A percentile compares a stretch with the other conserved stretches of the same genome.
These are phyloP conservation scores for Penicillium sp. DNA, from an alignment of 2,329 filamentous ascomycete genomes.

Conservation along the genomic window DNA sequence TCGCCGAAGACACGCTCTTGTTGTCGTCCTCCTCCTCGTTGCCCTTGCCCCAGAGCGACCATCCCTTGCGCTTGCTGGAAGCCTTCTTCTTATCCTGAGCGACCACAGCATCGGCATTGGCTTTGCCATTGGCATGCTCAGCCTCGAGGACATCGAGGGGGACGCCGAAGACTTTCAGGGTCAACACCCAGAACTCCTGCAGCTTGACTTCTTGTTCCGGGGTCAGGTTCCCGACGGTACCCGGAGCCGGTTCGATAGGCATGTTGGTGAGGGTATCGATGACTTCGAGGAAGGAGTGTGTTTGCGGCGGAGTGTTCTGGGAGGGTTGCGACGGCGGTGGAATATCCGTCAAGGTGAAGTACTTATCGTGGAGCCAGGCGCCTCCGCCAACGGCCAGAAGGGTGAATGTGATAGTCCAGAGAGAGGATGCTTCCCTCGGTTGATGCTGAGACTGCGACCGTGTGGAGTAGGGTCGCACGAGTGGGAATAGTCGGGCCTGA, in stretches of 20 bases:
- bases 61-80: slow-evolving; percentile 71
- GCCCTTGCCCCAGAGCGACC: slow-evolving; percentile 68
- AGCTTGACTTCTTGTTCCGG: slow-evolving; percentile 86
- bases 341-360: slow-evolving; percentile 29
- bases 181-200: slow-evolving; percentile 80
- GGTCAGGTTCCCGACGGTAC: slow-evolving; percentile 86
- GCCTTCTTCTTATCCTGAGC: slow-evolving; percentile 64
- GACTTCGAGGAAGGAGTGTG: slow-evolving; percentile 39
- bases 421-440: slow-evolving; percentile 44
- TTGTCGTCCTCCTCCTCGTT: slow-evolving; percentile 51
- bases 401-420: slow-evolving; percentile 46
- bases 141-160: slow-evolving; percentile 37
- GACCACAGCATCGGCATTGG: slow-evolving; percentile 25
- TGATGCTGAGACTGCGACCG: slow-evolving; percentile 26
- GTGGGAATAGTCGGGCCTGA: slow-evolving; percentile 33
- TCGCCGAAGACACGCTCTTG: slow-evolving; percentile 42
- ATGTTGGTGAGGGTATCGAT: slow-evolving; percentile 47
- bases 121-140: slow-evolving; percentile 22
- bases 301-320: slow-evolving; percentile 20
- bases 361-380: slow-evolving; percentile 43
- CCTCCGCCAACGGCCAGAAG: slow-evolving; percentile 43
- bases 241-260: slow-evolving; percentile 50
- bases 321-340: slow-evolving; percentile 6
- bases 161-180: slow-evolving; percentile 78
- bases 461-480: slow-evolving; percentile 38